A percentile compares a stretch with the other conserved stretches of the same genome.
phyloP scores from a whole-genome alignment of 2,329 filamentous ascomycete genomes.

The Arachnopeziza araneosa region DNA sequence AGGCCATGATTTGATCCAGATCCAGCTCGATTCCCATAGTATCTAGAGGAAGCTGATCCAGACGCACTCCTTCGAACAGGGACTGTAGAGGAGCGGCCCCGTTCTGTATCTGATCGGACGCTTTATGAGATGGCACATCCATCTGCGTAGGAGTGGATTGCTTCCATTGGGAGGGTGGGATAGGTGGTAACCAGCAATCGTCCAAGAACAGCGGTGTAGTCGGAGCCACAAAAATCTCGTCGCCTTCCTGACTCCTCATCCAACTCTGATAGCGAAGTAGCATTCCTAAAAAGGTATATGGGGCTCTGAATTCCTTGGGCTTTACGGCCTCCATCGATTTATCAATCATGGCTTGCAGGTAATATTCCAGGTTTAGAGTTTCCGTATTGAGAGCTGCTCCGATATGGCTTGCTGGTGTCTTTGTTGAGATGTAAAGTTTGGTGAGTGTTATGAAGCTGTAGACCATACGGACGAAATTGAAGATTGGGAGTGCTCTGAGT shows the following conservation, averaged over 20 bases:
- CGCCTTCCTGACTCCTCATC: constrained; percentile 48
- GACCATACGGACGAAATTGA: constrained; percentile 44
- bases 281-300: constrained; percentile 63
- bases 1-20: background rate
- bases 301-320: constrained; percentile 55
- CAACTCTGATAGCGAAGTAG: constrained; percentile 61
- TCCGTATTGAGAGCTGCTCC: constrained; percentile 59
- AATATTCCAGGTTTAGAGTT: constrained; percentile 54
- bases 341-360: constrained; percentile 62
- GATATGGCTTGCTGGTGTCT: constrained; percentile 55
- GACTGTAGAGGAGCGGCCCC: background rate
- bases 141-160: background rate
- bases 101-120: background rate
- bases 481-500: constrained; percentile 41
- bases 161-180: constrained; percentile 26
- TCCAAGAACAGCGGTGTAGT: background rate
- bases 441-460: constrained; percentile 49
- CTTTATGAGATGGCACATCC: background rate
- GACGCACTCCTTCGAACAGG: background rate
- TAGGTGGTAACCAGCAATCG: constrained; percentile 26
- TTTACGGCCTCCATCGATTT: constrained; percentile 59
- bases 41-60: background rate
- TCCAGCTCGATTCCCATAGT: background rate
- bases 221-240: constrained; percentile 7
- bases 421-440: constrained; percentile 53